Base-by-base conservation (phyloP, 371 early-diverging fungal genomes). In the Syncephalastrum contaminatum region DNA sequence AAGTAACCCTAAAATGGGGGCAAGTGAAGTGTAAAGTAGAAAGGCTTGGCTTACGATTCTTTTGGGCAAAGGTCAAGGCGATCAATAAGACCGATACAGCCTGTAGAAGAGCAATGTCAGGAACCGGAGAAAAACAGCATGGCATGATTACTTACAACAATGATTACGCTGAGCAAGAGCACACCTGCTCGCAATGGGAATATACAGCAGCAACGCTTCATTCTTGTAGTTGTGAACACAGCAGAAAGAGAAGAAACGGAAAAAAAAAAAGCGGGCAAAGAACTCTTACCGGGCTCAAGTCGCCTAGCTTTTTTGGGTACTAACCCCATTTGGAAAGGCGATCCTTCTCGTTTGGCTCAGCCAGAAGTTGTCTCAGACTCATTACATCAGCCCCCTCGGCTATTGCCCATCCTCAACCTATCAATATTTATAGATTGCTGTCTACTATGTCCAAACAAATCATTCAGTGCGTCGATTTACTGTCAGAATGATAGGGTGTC, bases 121-220 rank as follows among this genome's bases (percentile, higher is more conserved):
- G 46, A 1, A 42, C 50, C 19, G 18, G 10, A 39, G 44, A 18
- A 46, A 13, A 15, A 18, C 3, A 21, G 24, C 10, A 2, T 6
- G 10, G 1, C 50, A 22, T 12, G 8, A 43, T 13, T 20, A 55
- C 54, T 60, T 67, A 77, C 77, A 16, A 58, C 42, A 18, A 73
- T 63, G 42, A 67, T 27, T 21, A 70, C 16, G 44, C 74, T 65
- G 52, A 66, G 65, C 24, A 73, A 56, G 20, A 66, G 42, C 1
- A 63, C 53, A 42, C 68, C 77, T 10, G 68, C 72, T 68, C 77
- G 59, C 48, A 73, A 49, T 43, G 77, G 77, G 54, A 77, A 64
- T 42, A 73, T 69, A 67, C 77, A 77, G 59, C 73, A 77, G 54
- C 73, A 77, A 21, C 59, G 55, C 53, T 51, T 64, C 19, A 60